Evolutionary conservation across 1,284 basidiomycete species (phyloP), one percentile per base, ranked within the genome.

Genomic region (Coniferiporia weirii): DNA sequence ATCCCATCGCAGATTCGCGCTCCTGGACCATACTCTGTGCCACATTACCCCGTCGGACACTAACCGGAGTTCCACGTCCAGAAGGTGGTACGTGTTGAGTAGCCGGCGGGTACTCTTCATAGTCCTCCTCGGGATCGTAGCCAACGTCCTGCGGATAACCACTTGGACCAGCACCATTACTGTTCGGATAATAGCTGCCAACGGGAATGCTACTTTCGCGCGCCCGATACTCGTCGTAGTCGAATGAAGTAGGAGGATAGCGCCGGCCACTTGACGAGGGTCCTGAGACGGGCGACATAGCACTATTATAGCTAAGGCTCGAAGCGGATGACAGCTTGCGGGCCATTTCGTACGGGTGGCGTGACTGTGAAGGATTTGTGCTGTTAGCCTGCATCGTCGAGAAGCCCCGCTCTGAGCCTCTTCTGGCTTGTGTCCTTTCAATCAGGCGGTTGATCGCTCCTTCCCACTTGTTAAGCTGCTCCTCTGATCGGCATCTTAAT

Each of bases 381-480:
- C 78, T 79, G 70, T 81, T 82, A 43, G 70, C 68, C 56, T 73
- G 70, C 44, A 76, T 73, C 46, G 75, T 76, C 45, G 76, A 73
- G 51, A 76, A 65, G 56, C 71, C 74, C 51, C 86, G 80, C 57
- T 89, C 87, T 1, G 82, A 81, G 6, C 79, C 82, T 65, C 87
- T 79, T 51, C 84, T 78, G 63, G 76, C 77, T 54, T 84, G 81
- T 49, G 84, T 77, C 72, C 87, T 79, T 65, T 83, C 85, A 67
- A 98, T 94, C 32, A 98, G 80, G 59, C 91, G 88, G 71, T 88
- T 93, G 65, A 99, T 89, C 63, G 89, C 86, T 17, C 83, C 79
- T 68, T 96, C 91, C 96, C 97, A 99, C 67, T 92, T 89, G 59
- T 84, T 84, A 69, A 98, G 83, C 69, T 95, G 92, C 68, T 98